Evolutionary conservation across 139 green algal species (phyloP).

Genomic region (Tetraselmis chui): DNA sequence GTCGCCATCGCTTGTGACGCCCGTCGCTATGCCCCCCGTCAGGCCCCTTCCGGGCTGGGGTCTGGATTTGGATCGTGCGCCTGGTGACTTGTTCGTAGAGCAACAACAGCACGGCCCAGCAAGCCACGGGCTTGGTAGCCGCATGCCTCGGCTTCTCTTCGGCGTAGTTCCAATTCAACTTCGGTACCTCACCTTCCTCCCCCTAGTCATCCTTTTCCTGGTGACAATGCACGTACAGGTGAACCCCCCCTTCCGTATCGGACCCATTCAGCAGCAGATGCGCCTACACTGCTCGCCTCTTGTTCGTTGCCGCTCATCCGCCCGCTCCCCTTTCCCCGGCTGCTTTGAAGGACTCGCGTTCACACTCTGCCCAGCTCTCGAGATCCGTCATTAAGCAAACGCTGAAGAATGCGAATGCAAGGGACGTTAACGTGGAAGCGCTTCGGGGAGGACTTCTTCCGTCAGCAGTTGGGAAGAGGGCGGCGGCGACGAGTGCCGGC

Average conservation of each 20-base stretch:
- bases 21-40: not conserved
- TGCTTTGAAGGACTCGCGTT: not conserved
- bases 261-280: no score
- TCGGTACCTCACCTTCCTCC: not conserved
- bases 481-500: no score
- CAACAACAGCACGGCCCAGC: not conserved
- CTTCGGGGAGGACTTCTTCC: no score
- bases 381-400: not conserved
- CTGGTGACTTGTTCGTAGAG: not conserved
- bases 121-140: no score
- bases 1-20: not conserved
- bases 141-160: not conserved
- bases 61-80: not conserved
- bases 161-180: not conserved
- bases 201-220: not conserved
- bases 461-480: no score
- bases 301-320: no score
- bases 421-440: not conserved
- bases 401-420: not conserved
- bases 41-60: not conserved
- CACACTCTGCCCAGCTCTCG: not conserved
- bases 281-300: no score
- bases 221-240: not conserved
- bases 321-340: no score
- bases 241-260: no score